Evolutionary conservation across 768 basidiomycete species (phyloP).

Genomic region (Omphalotus guepiniiformis): DNA sequence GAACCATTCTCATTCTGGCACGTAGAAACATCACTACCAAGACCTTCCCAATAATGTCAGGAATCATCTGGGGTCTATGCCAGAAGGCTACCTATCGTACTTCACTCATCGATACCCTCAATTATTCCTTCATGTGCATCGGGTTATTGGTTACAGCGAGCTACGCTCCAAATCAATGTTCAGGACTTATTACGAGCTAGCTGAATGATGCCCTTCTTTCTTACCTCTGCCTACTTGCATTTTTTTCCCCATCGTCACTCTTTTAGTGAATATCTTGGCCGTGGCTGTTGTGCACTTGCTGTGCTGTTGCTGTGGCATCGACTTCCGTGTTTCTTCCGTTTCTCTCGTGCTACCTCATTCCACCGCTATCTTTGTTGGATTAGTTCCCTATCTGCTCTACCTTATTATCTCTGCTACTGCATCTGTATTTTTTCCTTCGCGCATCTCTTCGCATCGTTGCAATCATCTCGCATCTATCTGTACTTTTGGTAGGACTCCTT

Average conservation of each 20-base stretch:
- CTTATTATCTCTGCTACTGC: too few relatives aligned
- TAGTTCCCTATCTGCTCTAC: too few relatives aligned
- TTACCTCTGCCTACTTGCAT: not conserved
- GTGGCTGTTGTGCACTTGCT: too few relatives aligned
- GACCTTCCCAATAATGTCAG: conserved; percentile 92
- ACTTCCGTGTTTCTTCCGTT: too few relatives aligned
- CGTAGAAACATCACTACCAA: conserved; percentile 37
- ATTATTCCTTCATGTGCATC: conserved; percentile 89
- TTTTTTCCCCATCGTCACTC: not conserved
- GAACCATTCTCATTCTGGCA: not conserved
- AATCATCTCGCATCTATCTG: too few relatives aligned
- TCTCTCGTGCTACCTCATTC: too few relatives aligned
- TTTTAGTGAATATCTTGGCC: too few relatives aligned
- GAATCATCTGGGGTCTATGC: conserved; percentile 84
- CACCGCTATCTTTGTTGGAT: too few relatives aligned
- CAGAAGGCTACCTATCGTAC: conserved; percentile 87
- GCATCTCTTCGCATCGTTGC: too few relatives aligned
- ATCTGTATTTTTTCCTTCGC: too few relatives aligned
- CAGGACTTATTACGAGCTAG: conserved; percentile 78
- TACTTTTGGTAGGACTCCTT: too few relatives aligned
- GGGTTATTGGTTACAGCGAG: conserved; percentile 69
- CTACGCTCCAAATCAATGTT: conserved; percentile 88
- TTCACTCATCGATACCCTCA: conserved; percentile 92
- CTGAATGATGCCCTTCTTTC: conserved; percentile 28
- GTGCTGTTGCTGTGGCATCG: too few relatives aligned